Percentiles rank a stretch among this genome's conserved stretches.
Evolutionary conservation across 2,329 filamentous ascomycete genomes (phyloP).

Genomic region (Gnomoniopsis sp.): DNA sequence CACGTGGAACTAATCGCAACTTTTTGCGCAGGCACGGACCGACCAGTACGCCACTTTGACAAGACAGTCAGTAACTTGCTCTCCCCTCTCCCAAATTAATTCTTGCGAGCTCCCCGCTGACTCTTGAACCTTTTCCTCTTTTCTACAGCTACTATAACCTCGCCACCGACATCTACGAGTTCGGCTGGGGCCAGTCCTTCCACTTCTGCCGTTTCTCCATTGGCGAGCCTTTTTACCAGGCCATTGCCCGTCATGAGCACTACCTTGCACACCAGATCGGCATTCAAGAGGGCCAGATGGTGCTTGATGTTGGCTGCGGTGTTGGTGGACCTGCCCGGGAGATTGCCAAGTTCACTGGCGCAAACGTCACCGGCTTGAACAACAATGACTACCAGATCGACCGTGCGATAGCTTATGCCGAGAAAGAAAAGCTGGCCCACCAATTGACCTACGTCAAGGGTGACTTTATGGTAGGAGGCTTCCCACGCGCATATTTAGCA

Average conservation of each 20-base stretch:
- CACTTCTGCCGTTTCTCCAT: slow-evolving; percentile 94
- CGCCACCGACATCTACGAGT: slow-evolving; percentile 94
- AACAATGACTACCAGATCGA: slow-evolving; percentile 99
- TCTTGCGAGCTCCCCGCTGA: not conserved
- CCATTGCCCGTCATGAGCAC: slow-evolving; percentile 95
- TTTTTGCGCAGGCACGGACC: slow-evolving; percentile 59
- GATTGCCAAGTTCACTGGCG: slow-evolving; percentile 92
- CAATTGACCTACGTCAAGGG: slow-evolving; percentile 89
- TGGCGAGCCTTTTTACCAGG: slow-evolving; percentile 84
- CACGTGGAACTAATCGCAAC: slow-evolving; percentile 18
- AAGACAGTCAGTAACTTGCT: slow-evolving; percentile 67
- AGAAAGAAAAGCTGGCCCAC: slow-evolving; percentile 73
- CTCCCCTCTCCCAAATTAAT: too few species aligned
- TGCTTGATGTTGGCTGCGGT: slow-evolving; percentile 95
- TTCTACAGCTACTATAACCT: slow-evolving; percentile 83
- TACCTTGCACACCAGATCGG: slow-evolving; percentile 90
- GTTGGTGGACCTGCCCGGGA: slow-evolving; percentile 93
- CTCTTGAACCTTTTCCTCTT: slow-evolving; percentile 18
- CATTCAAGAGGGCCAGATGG: slow-evolving; percentile 81
- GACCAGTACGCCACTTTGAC: slow-evolving; percentile 92
- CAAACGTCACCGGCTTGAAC: slow-evolving; percentile 88
- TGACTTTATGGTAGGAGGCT: slow-evolving; percentile 77
- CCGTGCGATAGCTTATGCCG: slow-evolving; percentile 80
- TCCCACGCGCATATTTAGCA: too few species aligned
- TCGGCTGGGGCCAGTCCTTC: slow-evolving; percentile 94